Percentiles rank a stretch among this genome's conserved stretches.
Conservation (phyloP, 2,329 filamentous ascomycete genomes). For the Cordyceps cateniannulata region DNA sequence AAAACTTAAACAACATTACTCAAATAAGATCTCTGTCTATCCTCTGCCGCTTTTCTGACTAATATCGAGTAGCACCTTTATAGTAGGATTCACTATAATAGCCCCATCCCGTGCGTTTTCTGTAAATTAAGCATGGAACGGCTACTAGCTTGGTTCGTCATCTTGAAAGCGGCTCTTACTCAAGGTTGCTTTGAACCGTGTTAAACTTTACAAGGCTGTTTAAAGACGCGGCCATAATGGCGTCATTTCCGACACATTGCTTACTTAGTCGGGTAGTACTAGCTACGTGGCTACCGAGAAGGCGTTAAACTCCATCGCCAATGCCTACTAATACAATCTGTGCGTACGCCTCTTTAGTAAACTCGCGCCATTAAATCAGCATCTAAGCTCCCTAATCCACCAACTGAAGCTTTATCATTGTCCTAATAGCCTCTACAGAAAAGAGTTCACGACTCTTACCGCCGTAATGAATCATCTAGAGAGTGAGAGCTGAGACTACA, state of each 20-base stretch:
- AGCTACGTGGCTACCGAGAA: constrained; percentile 30
- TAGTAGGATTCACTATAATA: not conserved
- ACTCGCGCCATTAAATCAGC: constrained; percentile 36
- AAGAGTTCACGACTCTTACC: constrained; percentile 34
- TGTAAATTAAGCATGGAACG: not conserved
- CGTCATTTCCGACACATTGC: constrained; percentile 43
- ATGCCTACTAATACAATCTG: constrained; percentile 26
- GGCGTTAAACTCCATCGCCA: constrained; percentile 36
- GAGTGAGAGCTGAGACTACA: constrained; percentile 35
- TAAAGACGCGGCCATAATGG: constrained; percentile 39
- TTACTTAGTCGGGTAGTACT: constrained; percentile 29
- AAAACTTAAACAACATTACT: not conserved
- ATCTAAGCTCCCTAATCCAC: constrained; percentile 44
- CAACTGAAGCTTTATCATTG: constrained; percentile 33
- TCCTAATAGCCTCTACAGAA: constrained; percentile 26
- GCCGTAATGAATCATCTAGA: constrained; percentile 37
- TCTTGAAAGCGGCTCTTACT: constrained; percentile 49
- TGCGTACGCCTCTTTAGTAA: constrained; percentile 40
- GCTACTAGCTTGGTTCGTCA: constrained; percentile 31
- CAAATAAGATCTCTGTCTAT: not conserved
- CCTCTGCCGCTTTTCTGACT: not conserved
- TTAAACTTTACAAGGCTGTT: constrained; percentile 40
- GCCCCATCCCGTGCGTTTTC: not conserved
- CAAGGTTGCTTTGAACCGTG: constrained; percentile 40
- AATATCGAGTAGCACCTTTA: not conserved